These are phyloP conservation scores for Linnemannia zychae DNA, from an alignment of 192 early-diverging fungal genomes.

Conservation along the genomic window DNA sequence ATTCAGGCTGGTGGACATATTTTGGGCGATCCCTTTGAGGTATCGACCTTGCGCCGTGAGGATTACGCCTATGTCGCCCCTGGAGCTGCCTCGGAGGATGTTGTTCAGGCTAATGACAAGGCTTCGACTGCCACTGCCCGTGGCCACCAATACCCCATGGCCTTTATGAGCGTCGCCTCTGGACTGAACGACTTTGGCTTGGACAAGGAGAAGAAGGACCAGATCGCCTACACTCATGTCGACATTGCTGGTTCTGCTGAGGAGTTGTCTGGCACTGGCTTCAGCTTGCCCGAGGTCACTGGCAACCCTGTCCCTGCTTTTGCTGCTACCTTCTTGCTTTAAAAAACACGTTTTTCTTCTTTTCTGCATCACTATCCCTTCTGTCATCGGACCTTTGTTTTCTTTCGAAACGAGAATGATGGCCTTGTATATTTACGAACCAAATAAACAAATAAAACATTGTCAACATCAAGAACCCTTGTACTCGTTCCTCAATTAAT, in stretches of 20 bases:
- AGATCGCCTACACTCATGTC: constrained; percentile 86
- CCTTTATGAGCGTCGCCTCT: constrained; percentile 84
- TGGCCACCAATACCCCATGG: constrained; percentile 91
- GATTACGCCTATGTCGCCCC: constrained; percentile 76
- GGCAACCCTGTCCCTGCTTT: constrained; percentile 85
- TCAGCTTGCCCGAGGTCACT: constrained; percentile 78
- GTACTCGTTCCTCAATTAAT: not conserved
- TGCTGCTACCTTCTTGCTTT: constrained; percentile 77
- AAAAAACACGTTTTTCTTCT: constrained; percentile 13
- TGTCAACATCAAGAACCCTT: not conserved
- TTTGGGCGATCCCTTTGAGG: constrained; percentile 85
- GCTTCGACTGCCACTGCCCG: constrained; percentile 79
- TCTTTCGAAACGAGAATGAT: not conserved
- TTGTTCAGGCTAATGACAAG: constrained; percentile 85
- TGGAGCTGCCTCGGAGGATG: constrained; percentile 81
- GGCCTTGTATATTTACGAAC: not conserved
- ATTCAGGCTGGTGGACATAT: constrained; percentile 75
- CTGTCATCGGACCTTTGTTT: not conserved
- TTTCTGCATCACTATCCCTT: not conserved
- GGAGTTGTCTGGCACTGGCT: constrained; percentile 70
- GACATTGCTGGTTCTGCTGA: constrained; percentile 89
- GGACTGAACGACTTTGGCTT: constrained; percentile 82
- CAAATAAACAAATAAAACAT: not conserved
- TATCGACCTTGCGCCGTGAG: constrained; percentile 85
- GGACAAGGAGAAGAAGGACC: constrained; percentile 63